Evolutionary conservation across 345 rosid species (phyloP).

Genomic region (Balakata baccata): DNA sequence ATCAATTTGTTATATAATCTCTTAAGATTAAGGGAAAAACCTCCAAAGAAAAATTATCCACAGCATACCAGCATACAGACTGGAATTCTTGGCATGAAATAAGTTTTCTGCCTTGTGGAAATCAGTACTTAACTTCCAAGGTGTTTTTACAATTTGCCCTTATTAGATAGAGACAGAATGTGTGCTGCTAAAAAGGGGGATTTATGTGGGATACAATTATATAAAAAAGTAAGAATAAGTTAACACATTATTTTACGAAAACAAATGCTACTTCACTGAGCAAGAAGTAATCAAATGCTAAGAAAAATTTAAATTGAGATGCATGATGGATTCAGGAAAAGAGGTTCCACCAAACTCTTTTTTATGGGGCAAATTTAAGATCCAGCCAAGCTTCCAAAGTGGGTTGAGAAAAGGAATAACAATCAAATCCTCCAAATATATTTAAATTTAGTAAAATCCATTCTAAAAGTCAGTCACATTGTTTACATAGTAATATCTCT

Average conservation of each 20-base stretch:
- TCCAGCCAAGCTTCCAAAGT: neutral
- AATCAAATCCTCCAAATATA: neutral
- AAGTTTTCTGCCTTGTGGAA: neutral
- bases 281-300: neutral
- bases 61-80: neutral
- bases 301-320: neutral
- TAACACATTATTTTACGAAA: neutral
- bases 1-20: too few species aligned
- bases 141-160: too few species aligned
- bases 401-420: neutral
- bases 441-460: neutral
- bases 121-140: neutral
- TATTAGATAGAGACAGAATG: neutral
- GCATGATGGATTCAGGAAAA: neutral
- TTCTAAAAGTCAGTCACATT: neutral
- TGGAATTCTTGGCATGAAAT: neutral
- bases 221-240: neutral
- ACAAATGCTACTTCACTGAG: neutral
- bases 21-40: neutral
- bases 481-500: neutral
- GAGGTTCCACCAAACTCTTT: neutral
- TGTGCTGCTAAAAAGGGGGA: neutral
- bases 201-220: neutral
- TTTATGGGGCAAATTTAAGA: neutral
- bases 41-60: neutral